These are phyloP conservation scores for Cryptosporidium muris DNA, from an alignment of 169 alveolate genomes.

Conservation along the genomic window DNA sequence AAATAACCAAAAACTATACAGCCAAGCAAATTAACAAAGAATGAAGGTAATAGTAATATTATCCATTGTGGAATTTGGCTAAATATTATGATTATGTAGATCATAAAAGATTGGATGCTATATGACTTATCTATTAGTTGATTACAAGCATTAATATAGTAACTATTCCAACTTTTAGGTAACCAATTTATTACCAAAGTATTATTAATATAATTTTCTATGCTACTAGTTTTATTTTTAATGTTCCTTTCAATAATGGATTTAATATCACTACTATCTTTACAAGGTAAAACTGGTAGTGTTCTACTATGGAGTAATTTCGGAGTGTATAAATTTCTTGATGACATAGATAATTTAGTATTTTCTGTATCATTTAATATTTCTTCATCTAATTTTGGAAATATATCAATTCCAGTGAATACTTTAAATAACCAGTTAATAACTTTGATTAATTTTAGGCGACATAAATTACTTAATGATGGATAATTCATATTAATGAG, in stretches of 20 bases:
- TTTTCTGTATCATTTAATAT: neutral
- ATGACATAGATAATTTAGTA: neutral
- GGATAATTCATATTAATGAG: conserved; percentile 34
- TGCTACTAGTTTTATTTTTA: conserved; percentile 8
- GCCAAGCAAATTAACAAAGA: conserved; percentile 46
- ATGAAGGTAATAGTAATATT: conserved; percentile 46
- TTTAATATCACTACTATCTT: neutral
- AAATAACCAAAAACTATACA: conserved; percentile 45
- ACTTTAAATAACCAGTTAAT: conserved; percentile 13
- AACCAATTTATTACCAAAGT: conserved; percentile 28
- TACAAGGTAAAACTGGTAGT: conserved; percentile 19
- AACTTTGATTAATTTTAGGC: conserved; percentile 12
- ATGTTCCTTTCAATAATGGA: neutral
- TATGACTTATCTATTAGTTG: conserved; percentile 20
- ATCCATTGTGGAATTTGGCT: conserved; percentile 70
- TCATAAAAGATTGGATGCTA: conserved; percentile 15
- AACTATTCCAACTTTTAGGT: conserved; percentile 29
- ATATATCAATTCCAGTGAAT: conserved; percentile 36
- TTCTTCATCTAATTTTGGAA: neutral
- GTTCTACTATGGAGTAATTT: conserved; percentile 43
- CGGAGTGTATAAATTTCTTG: conserved; percentile 4
- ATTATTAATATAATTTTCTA: conserved; percentile 9
- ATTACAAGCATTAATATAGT: conserved; percentile 11
- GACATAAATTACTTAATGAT: conserved; percentile 5
- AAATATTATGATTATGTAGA: conserved; percentile 7